Evolutionary conservation across 2,329 filamentous ascomycete species (phyloP).

Genomic region (Calonectria pseudoturangicola): DNA sequence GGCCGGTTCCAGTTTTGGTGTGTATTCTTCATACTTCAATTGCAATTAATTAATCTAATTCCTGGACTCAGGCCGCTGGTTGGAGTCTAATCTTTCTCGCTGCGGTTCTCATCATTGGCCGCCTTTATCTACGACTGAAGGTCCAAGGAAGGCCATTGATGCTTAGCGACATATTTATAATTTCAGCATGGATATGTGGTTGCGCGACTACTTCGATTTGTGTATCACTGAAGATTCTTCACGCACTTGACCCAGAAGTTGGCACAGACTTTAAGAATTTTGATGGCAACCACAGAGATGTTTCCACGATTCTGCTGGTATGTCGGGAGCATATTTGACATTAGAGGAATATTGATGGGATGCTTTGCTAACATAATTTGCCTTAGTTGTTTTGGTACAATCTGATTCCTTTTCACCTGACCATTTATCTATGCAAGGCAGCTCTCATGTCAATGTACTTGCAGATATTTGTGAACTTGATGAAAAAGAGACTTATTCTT

Average conservation of each 20-base stretch:
- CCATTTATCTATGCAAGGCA: neutral
- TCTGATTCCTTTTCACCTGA: neutral
- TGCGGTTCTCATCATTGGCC: neutral
- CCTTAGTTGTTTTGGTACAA: neutral
- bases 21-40: rapidly evolving
- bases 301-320: neutral
- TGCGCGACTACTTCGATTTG: neutral
- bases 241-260: slow-evolving; percentile 7
- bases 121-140: neutral
- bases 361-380: neutral
- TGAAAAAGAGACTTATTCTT: neutral
- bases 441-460: slow-evolving; percentile 9
- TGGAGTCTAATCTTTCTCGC: neutral
- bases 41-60: neutral
- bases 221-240: neutral
- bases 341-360: too few species aligned
- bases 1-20: neutral
- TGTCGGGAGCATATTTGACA: neutral
- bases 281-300: neutral
- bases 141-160: neutral
- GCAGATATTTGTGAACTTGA: neutral
- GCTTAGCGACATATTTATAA: neutral
- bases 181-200: neutral
- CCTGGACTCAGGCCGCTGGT: neutral
- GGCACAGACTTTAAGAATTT: neutral